phyloP scores from a whole-genome alignment of 257 asterid genomes.

The Petunia axillaris region DNA sequence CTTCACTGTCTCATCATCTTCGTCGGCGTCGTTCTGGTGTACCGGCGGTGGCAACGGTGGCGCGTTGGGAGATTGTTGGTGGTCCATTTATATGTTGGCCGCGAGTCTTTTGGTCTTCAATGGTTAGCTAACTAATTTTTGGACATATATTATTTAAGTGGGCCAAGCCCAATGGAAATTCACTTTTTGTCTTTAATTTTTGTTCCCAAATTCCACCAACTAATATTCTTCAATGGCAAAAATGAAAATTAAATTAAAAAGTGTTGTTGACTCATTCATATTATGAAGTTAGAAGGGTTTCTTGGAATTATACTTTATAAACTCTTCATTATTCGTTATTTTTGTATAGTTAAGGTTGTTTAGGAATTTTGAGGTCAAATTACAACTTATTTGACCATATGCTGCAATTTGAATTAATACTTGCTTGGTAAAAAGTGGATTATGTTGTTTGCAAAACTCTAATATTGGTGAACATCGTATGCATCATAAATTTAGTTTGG shows the following conservation, averaged over 20 bases:
- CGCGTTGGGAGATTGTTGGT: constrained; percentile 1
- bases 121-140: constrained; percentile 24
- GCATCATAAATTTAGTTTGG: too few relatives aligned
- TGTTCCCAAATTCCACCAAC: background rate
- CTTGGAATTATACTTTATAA: background rate
- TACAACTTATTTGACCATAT: background rate
- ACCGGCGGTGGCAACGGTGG: constrained; percentile 30
- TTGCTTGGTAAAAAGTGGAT: background rate
- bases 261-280: background rate
- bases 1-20: constrained; percentile 70
- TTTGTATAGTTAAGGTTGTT: background rate
- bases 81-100: constrained; percentile 27
- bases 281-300: background rate
- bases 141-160: background rate
- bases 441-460: too few relatives aligned
- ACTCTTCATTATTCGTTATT: background rate
- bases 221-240: background rate
- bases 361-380: background rate
- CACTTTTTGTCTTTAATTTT: background rate
- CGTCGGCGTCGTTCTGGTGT: constrained; percentile 62
- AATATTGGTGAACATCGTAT: too few relatives aligned
- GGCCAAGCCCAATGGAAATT: background rate
- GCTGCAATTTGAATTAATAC: background rate
- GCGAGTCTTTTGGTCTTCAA: constrained; percentile 19
- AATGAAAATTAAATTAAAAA: background rate